Evolutionary conservation across 805 yeast species (phyloP).

Genomic region (Hanseniaspora singularis): DNA sequence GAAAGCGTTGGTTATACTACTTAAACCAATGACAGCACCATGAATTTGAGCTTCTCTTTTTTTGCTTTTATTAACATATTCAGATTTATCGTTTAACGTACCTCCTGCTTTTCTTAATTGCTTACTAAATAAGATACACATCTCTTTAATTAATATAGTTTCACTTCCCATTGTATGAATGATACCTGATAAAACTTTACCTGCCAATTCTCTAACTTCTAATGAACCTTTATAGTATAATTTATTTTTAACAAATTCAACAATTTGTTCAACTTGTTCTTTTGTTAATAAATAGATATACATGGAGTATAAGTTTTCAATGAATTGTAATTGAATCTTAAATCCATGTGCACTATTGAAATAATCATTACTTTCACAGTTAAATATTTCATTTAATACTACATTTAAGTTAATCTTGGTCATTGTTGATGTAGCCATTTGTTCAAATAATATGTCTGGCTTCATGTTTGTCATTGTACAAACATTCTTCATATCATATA

Average conservation of each 20-base stretch:
- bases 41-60: constrained; percentile 43
- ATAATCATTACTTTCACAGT: constrained; percentile 25
- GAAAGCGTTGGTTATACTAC: constrained; percentile 78
- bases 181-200: constrained; percentile 65
- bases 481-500: constrained; percentile 64
- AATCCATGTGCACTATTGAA: constrained; percentile 49
- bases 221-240: constrained; percentile 51
- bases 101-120: constrained; percentile 10
- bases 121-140: constrained; percentile 34
- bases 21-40: constrained; percentile 79
- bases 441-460: constrained; percentile 38
- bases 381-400: constrained; percentile 36
- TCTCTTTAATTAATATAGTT: constrained; percentile 25
- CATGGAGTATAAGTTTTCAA: constrained; percentile 59
- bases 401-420: constrained; percentile 32
- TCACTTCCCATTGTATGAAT: constrained; percentile 49
- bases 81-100: constrained; percentile 12
- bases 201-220: constrained; percentile 65
- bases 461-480: constrained; percentile 55
- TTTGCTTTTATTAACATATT: constrained; percentile 29
- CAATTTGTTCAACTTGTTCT: constrained; percentile 38
- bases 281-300: constrained; percentile 45
- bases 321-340: constrained; percentile 51
- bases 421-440: constrained; percentile 39
- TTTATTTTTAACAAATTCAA: constrained; percentile 37